Base-by-base conservation (phyloP, 352 stramenopile genomes). In the Globisporangium polare region DNA sequence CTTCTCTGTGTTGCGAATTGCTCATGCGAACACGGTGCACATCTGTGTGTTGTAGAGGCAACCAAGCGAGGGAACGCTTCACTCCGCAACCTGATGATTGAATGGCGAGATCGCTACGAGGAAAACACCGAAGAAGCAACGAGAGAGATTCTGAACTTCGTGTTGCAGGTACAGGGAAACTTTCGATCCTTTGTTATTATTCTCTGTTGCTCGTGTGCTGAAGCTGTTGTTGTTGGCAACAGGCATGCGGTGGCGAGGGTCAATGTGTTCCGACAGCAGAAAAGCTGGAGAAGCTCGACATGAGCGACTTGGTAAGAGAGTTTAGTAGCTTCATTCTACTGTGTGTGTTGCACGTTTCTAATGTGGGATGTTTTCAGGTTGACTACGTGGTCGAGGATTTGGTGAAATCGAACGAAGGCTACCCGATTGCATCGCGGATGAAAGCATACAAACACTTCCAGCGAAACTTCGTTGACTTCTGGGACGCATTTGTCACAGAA, bases 71-170 rank as follows among this genome's bases (percentile, higher is more conserved):
- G 80, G 13, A 84, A 85, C 22, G 66, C 47, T 41, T 87, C 80
- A 7, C 66, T 90, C 8, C 66, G 77, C 8, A 77, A 72, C 39
- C 35, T 94, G 12, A 31, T 88, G 42, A 74, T 60, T 9, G 75
- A 87, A 47, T 96, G 87, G 87, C 73, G 83, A 31, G 72, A 88
- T 39, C 80, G 79, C 2, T 94, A 86, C 58, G 78, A 92, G n/a
- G 71, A 80, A 20, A 65, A 89, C 33, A 53, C 71, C 1, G 77
- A 86, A 15, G 52, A 68, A 7, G 80, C 75, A 22, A 84, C 71
- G 29, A 78, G 80, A 31, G 85, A 94, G 60, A 62, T 96, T 50
- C 67, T 96, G 13, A 89, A 94, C 55, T 83, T 95, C 56, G 68
- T 94, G 20, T 39, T 96, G 22, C 78, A 94, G 70, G 55, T 57